phyloP scores from a whole-genome alignment of 331 rosid genomes.

The Pyrus hybrid region DNA sequence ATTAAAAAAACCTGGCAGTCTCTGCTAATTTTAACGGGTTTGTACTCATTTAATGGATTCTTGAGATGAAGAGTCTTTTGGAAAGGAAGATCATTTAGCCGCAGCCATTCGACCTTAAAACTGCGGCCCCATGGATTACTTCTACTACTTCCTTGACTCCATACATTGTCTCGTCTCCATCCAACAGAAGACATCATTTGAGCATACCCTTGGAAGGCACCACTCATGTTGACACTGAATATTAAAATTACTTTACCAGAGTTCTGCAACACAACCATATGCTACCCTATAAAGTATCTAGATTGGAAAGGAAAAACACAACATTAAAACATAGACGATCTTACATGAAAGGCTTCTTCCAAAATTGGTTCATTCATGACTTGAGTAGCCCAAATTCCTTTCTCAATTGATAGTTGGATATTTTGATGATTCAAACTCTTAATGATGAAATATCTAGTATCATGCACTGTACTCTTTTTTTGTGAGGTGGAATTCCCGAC shows the following conservation, averaged over 20 bases:
- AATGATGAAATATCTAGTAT: constrained; percentile 48
- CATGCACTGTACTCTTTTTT: constrained; percentile 31
- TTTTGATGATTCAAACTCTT: constrained; percentile 64
- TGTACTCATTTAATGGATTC: constrained; percentile 66
- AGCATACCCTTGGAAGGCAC: constrained; percentile 75
- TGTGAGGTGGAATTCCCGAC: constrained; percentile 24
- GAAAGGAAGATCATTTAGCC: constrained; percentile 53
- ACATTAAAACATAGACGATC: constrained; percentile 17
- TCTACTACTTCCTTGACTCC: constrained; percentile 57
- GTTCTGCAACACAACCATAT: constrained; percentile 50
- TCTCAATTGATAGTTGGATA: constrained; percentile 46
- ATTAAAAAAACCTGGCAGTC: constrained; percentile 57
- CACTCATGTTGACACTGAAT: constrained; percentile 79
- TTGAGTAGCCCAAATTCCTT: constrained; percentile 84
- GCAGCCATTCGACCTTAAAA: constrained; percentile 65
- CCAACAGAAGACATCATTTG: constrained; percentile 65
- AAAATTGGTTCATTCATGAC: constrained; percentile 62
- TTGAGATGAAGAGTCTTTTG: constrained; percentile 65
- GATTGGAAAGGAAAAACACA: constrained; percentile 8
- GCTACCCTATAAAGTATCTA: constrained; percentile 23
- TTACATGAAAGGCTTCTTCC: constrained; percentile 67
- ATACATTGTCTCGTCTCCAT: constrained; percentile 56
- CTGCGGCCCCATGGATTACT: constrained; percentile 66
- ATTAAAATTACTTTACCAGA: constrained; percentile 52
- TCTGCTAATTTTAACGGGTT: constrained; percentile 78